Conservation (phyloP, 345 rosid genomes). For the Eucalyptus guilfoylei region DNA sequence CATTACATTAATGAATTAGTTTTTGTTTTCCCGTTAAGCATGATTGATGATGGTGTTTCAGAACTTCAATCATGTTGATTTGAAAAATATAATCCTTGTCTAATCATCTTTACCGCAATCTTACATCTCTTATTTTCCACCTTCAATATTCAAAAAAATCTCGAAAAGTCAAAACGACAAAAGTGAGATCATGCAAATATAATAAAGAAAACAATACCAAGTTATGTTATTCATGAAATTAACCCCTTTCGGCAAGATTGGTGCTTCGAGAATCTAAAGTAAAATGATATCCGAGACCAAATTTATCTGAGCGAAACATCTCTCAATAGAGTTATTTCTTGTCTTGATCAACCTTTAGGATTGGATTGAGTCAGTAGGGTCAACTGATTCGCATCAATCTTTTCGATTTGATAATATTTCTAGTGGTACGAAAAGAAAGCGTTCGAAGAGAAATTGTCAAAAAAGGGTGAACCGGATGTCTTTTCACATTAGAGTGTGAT, state of each 20-base stretch:
- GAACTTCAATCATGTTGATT: not conserved
- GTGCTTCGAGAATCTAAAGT: not conserved
- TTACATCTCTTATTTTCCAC: not conserved
- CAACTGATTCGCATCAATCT: not conserved
- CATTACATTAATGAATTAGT: not conserved
- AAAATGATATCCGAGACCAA: not conserved
- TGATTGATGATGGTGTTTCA: not conserved
- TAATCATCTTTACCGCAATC: not conserved
- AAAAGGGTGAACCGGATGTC: not conserved
- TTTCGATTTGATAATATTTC: not conserved
- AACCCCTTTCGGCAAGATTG: not conserved
- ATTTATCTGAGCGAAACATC: not conserved
- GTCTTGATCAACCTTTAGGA: not conserved
- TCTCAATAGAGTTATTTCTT: not conserved
- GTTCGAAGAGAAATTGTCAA: not conserved
- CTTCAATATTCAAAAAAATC: not conserved
- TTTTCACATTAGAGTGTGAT: not conserved
- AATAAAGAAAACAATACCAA: not conserved
- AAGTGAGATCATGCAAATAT: not conserved
- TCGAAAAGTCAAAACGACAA: not conserved
- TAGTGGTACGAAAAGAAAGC: not conserved
- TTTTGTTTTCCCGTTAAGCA: not conserved
- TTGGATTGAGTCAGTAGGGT: not conserved
- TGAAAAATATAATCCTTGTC: not conserved
- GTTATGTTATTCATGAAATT: not conserved